Percentiles rank a stretch among this genome's conserved stretches.
Conservation (phyloP, 1,284 basidiomycete species). For the Cerrena zonata region DNA sequence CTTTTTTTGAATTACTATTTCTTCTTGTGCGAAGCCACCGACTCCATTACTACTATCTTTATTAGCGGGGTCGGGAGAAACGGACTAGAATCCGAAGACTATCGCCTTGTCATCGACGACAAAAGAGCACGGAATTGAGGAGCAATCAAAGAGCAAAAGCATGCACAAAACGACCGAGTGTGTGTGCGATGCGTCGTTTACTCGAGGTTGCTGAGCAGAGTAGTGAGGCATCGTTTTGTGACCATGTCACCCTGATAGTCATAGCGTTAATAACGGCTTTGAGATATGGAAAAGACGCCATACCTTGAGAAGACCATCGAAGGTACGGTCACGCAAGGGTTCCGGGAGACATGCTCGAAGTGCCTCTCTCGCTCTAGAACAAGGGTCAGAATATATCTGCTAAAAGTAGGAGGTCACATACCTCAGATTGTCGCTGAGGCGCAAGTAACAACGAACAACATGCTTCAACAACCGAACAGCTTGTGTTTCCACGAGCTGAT, state of each 20-base stretch:
- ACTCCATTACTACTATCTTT: no score
- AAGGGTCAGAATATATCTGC: slow-evolving; percentile 1
- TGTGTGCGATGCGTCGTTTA: slow-evolving; percentile 1
- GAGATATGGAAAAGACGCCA: slow-evolving; percentile 36
- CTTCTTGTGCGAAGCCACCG: no score
- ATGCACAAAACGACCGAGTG: background rate
- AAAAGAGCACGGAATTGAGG: background rate
- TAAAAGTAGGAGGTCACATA: slow-evolving; percentile 24
- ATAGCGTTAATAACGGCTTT: slow-evolving; percentile 37
- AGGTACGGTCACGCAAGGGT: slow-evolving; percentile 91
- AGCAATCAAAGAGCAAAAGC: background rate
- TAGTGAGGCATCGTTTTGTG: slow-evolving; percentile 92
- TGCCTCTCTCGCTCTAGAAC: slow-evolving; percentile 84
- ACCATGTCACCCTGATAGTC: slow-evolving; percentile 80
- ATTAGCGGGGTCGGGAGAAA: no score
- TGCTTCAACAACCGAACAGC: slow-evolving; percentile 96
- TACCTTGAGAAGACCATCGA: slow-evolving; percentile 83
- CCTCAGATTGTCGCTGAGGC: slow-evolving; percentile 94
- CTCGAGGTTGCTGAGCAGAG: slow-evolving; percentile 88
- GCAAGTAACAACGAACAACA: slow-evolving; percentile 94
- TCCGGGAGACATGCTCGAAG: slow-evolving; percentile 95
- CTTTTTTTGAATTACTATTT: no score
- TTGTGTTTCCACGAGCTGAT: slow-evolving; percentile 92
- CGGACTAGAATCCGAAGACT: background rate
- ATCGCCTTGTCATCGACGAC: background rate